These are phyloP conservation scores for Eragrostis nindensis DNA, from an alignment of 176 grass and related monocot genomes.

Conservation along the genomic window DNA sequence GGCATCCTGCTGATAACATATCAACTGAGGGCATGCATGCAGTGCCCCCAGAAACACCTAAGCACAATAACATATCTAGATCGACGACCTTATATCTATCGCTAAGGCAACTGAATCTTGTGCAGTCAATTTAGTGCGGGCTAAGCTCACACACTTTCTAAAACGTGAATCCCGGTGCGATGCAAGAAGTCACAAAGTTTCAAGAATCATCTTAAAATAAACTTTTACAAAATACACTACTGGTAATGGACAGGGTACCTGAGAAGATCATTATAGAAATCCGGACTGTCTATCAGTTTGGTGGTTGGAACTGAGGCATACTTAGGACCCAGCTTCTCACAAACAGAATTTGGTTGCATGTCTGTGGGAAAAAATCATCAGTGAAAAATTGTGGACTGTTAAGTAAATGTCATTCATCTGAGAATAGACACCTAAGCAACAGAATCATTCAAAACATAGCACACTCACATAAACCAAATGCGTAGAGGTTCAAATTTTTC, in stretches of 20 bases:
- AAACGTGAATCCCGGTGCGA: neutral
- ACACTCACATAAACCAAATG: slow-evolving; percentile 98
- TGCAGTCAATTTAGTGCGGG: neutral
- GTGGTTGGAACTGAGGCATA: slow-evolving; percentile 78
- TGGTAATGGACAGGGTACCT: slow-evolving; percentile 56
- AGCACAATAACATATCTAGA: slow-evolving; percentile 28
- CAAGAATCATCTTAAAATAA: neutral
- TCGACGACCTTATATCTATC: neutral
- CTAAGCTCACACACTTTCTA: slow-evolving; percentile 17
- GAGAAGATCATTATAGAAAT: slow-evolving; percentile 94
- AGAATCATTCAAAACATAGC: neutral
- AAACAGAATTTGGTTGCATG: slow-evolving; percentile 78
- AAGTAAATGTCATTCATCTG: slow-evolving; percentile 43
- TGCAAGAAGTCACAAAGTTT: neutral
- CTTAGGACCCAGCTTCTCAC: slow-evolving; percentile 86
- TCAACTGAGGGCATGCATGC: slow-evolving; percentile 21
- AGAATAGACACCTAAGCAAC: slow-evolving; percentile 10
- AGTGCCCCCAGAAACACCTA: slow-evolving; percentile 7
- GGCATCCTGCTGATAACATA: neutral
- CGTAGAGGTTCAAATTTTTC: slow-evolving; percentile 86
- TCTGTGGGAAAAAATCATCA: slow-evolving; percentile 58
- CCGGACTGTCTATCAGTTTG: slow-evolving; percentile 67
- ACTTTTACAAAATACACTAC: neutral
- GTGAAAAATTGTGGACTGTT: neutral
- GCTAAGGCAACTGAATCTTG: neutral